Conservation (phyloP, 208 protist genomes). For the Trypanosoma scelopori region DNA sequence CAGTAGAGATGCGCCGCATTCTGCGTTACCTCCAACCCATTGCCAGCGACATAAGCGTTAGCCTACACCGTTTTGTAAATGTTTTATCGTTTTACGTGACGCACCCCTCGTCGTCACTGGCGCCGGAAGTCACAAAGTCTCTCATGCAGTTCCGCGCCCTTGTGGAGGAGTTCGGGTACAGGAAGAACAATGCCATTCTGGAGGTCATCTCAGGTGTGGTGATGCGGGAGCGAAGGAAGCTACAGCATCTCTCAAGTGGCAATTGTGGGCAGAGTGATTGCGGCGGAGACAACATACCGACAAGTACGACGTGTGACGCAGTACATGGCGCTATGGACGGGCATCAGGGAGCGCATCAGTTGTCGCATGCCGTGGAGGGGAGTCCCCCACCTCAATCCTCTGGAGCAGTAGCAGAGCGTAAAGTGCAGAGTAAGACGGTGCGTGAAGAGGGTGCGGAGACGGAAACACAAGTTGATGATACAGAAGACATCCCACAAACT, state of each 20-base stretch:
- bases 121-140: conserved; percentile 56
- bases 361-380: no score
- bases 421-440: no score
- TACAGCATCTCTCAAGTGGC: background rate
- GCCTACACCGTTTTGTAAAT: conserved; percentile 54
- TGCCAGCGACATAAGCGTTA: conserved; percentile 46
- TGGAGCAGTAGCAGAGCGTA: no score
- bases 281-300: no score
- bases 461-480: no score
- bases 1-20: conserved; percentile 56
- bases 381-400: no score
- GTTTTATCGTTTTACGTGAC: conserved; percentile 55
- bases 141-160: conserved; percentile 63
- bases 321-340: no score
- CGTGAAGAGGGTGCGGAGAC: no score
- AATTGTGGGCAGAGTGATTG: no score
- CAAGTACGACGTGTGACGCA: no score
- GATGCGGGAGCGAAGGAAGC: background rate
- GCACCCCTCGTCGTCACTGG: conserved; percentile 44
- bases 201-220: conserved; percentile 44
- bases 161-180: conserved; percentile 46
- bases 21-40: conserved; percentile 66
- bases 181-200: conserved; percentile 57
- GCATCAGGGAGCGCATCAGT: no score
- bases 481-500: no score